A percentile compares a stretch with the other conserved stretches of the same genome.
These are phyloP conservation scores for Trichophyton schoenleinii DNA, from an alignment of 2,329 filamentous ascomycete species.

Conservation along the genomic window DNA sequence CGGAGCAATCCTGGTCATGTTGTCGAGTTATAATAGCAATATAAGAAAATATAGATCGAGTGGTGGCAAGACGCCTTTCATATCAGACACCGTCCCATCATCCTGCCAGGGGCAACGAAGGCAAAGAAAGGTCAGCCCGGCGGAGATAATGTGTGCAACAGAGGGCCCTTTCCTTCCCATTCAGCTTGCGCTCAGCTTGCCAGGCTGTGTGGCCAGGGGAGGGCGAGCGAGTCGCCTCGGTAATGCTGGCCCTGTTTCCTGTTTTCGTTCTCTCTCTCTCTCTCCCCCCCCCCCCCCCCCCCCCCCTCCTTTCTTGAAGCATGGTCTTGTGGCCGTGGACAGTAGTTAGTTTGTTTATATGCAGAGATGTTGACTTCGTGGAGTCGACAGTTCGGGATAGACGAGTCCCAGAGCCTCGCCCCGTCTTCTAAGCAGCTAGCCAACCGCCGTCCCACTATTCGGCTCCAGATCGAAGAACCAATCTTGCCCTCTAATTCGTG, in stretches of 20 bases:
- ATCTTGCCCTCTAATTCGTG: background rate
- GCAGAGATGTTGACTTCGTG: no score
- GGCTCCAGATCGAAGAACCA: background rate
- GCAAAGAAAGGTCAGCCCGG: constrained; percentile 1
- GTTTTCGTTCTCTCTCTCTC: no score
- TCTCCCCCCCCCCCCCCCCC: no score
- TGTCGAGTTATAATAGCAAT: background rate
- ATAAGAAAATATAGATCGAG: background rate
- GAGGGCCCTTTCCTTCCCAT: background rate
- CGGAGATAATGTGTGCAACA: constrained; percentile 3
- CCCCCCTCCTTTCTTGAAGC: background rate
- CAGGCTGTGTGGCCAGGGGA: background rate
- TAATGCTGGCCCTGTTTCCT: background rate
- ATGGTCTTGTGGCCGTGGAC: background rate
- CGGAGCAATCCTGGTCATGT: background rate
- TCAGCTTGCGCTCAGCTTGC: background rate
- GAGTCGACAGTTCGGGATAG: no score
- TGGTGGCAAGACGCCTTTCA: background rate
- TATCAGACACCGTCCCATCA: background rate
- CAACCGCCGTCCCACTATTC: background rate
- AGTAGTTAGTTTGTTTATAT: no score
- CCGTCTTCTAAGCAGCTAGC: background rate
- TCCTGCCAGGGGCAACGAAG: background rate
- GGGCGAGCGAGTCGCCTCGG: background rate
- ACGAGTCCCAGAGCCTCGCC: background rate